Base-by-base conservation (phyloP, 768 basidiomycete genomes). In the Lenzites betulinus region DNA sequence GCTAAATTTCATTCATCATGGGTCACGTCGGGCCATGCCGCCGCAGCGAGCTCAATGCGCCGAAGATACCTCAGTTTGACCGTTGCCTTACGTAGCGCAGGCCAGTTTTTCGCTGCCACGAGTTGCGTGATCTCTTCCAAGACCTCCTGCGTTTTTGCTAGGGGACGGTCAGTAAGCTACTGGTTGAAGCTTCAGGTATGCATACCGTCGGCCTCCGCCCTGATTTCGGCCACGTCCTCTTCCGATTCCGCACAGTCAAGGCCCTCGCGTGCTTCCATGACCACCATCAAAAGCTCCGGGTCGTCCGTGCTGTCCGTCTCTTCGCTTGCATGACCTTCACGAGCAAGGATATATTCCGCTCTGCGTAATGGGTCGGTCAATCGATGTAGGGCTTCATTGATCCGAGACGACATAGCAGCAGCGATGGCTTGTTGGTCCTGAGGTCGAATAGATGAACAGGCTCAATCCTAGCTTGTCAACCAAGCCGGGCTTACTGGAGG, bases 341-440 rank as follows among this genome's bases (percentile, higher is more conserved):
- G 78, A 43, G 80, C 76, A 15, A 96, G 79, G 67, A 97, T 85
- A 68, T 97, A 96, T 71, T 92, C 88, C 28, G 87, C 87, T 42
- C 95, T 85, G 26, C 81, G 76, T 35, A 93, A 73, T 2, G 94
- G 94, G 64, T 83, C 79, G n/a, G 79, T 69, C 41, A 98, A 82
- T 18, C 84, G 83, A 64, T 83, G 84, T 71, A 95, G 94, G 1
- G 93, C 95, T 70, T 83, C 83, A 69, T 97, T 97, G 8, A 96
- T 79, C 46, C 82, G 78, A 38, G 90, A 83, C 22, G 93, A 95
- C 60, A 90, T 76, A 13, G 78, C 75, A 48, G 84, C 83, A 0
- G 92, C 91, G 20, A 86, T 70, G 15, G 80, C 78, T 67, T 83
- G 81, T 59, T 84, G 81, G 58, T 78, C 75, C 87, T 88, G 59